Evolutionary conservation across 148 eudicot species (phyloP).

Genomic region (Bassia scoparia): DNA sequence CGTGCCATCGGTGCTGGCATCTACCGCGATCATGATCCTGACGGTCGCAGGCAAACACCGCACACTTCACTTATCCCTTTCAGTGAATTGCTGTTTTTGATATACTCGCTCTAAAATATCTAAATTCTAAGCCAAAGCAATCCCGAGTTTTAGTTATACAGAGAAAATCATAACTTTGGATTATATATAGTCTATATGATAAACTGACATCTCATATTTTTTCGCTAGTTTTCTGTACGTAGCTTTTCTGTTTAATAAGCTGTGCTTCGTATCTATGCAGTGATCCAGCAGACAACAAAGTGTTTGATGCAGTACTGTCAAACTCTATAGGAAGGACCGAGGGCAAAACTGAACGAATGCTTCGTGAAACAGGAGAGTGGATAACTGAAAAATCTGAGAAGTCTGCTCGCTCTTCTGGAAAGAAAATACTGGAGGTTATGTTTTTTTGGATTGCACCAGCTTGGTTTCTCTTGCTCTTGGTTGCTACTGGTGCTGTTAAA

Average conservation of each 20-base stretch:
- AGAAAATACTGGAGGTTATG: conserved; percentile 43
- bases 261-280: conserved; percentile 15
- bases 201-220: too few relatives aligned
- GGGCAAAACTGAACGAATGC: conserved; percentile 55
- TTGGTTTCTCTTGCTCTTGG: conserved; percentile 54
- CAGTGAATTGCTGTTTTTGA: not conserved
- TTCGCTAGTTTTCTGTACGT: too few relatives aligned
- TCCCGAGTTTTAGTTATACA: not conserved
- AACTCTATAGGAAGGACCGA: conserved; percentile 53
- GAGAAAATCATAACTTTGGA: not conserved
- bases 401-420: conserved; percentile 47
- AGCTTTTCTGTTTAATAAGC: not conserved
- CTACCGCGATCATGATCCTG: conserved; percentile 54
- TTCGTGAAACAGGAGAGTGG: conserved; percentile 83
- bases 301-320: conserved; percentile 47
- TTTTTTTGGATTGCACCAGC: conserved; percentile 54
- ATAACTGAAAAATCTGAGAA: conserved; percentile 42
- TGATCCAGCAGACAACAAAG: conserved; percentile 36
- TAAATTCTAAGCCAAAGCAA: not conserved
- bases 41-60: conserved; percentile 39
- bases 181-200: not conserved
- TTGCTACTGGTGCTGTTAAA: conserved; percentile 54
- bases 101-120: not conserved
- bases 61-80: not conserved
- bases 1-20: conserved; percentile 72